Percentiles rank a stretch among this genome's conserved stretches.
phyloP scores from a whole-genome alignment of 441 rosid species.

The Adansonia rubrostipa region DNA sequence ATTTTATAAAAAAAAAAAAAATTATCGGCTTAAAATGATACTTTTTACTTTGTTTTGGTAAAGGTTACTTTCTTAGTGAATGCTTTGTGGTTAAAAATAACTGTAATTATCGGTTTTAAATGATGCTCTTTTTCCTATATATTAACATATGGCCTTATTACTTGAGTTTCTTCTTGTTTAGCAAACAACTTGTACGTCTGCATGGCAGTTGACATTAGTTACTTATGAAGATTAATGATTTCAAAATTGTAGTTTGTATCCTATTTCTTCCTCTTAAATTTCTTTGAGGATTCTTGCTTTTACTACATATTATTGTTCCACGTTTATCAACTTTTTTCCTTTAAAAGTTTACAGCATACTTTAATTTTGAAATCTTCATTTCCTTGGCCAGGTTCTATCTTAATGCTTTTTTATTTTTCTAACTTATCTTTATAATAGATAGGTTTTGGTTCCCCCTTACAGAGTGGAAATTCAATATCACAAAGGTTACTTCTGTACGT shows the following conservation, averaged over 20 bases:
- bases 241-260: not conserved
- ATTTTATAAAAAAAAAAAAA: not conserved
- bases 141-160: conserved; percentile 18
- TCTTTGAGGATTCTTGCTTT: conserved; percentile 10
- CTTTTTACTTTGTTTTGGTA: not conserved
- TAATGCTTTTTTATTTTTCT: conserved; percentile 7
- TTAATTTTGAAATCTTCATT: not conserved
- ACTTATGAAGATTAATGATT: conserved; percentile 6
- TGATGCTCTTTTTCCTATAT: not conserved
- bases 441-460: conserved; percentile 1
- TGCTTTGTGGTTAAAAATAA: not conserved
- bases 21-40: not conserved
- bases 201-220: not conserved
- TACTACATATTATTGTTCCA: not conserved
- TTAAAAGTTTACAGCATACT: not conserved
- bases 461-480: conserved; percentile 3
- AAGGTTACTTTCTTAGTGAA: not conserved
- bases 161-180: conserved; percentile 6
- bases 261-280: conserved; percentile 6
- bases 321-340: not conserved
- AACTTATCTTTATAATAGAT: conserved; percentile 17
- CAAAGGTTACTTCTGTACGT: conserved; percentile 5
- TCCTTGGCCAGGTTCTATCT: not conserved
- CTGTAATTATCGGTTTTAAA: not conserved
- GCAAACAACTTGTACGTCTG: not conserved